Percentiles rank a stretch among this genome's conserved stretches.
phyloP scores from a whole-genome alignment of 1,139 yeast species.

The Yamadazyma sp. region DNA sequence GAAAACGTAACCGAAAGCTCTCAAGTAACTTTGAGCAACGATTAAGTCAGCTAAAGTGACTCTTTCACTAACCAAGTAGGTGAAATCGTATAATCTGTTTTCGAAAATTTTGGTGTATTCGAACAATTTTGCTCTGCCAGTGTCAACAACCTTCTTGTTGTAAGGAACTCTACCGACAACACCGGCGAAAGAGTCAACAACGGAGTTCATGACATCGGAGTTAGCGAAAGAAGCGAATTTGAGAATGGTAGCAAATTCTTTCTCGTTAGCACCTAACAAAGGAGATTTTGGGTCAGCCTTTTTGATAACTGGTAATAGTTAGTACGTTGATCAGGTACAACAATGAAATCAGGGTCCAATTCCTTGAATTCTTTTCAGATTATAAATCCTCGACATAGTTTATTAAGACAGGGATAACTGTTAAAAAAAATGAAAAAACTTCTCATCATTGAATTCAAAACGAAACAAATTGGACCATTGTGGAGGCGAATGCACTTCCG shows the following conservation, averaged over 20 bases:
- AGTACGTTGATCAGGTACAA: constrained; percentile 8
- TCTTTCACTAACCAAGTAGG: constrained; percentile 92
- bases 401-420: constrained; percentile 95
- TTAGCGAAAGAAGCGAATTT: constrained; percentile 84
- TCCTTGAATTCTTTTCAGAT: constrained; percentile 36
- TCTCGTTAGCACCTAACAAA: constrained; percentile 63
- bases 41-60: constrained; percentile 81
- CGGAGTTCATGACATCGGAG: constrained; percentile 58
- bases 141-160: constrained; percentile 81
- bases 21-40: constrained; percentile 56
- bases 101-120: constrained; percentile 50
- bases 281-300: constrained; percentile 24
- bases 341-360: no score
- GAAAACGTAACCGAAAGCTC: constrained; percentile 68
- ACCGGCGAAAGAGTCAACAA: constrained; percentile 34
- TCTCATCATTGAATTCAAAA: constrained; percentile 51
- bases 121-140: constrained; percentile 42
- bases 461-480: no score
- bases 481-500: no score
- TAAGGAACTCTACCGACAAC: constrained; percentile 46
- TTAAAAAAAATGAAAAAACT: constrained; percentile 43
- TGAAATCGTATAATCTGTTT: constrained; percentile 67
- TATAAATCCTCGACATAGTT: constrained; percentile 66
- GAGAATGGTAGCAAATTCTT: constrained; percentile 69
- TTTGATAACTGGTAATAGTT: constrained; percentile 26